Percentiles rank a stretch among this genome's conserved stretches.
Evolutionary conservation across 305 asterid species (phyloP).

Genomic region (Fraxinus baroniana): DNA sequence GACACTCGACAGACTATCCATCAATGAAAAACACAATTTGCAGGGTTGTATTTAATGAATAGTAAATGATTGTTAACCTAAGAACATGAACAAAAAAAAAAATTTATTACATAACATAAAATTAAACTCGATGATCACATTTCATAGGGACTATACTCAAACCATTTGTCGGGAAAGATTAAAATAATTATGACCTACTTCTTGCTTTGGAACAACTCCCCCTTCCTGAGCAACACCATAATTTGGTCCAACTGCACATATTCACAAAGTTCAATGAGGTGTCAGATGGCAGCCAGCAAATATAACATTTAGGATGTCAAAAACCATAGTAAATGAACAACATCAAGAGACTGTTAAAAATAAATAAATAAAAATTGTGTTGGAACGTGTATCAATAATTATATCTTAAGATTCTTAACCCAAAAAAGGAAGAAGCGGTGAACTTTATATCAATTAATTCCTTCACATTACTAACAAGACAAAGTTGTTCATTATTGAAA

Average conservation of each 20-base stretch:
- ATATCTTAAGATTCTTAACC: background rate
- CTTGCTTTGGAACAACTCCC: slow-evolving; percentile 34
- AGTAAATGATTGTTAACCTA: background rate
- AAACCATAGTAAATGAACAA: background rate
- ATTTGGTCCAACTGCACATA: slow-evolving; percentile 39
- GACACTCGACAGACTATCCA: background rate
- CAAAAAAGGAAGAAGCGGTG: background rate
- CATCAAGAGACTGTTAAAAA: background rate
- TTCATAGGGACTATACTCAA: slow-evolving; percentile 23
- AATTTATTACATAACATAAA: background rate
- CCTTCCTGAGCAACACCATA: slow-evolving; percentile 32
- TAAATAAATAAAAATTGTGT: background rate
- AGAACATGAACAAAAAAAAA: background rate
- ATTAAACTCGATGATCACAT: background rate
- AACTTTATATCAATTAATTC: background rate
- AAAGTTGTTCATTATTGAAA: background rate
- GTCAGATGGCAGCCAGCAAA: slow-evolving; percentile 15
- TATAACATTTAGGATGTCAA: background rate
- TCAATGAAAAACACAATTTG: background rate
- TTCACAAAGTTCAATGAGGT: slow-evolving; percentile 19
- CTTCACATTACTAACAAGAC: background rate
- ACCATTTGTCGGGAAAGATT: slow-evolving; percentile 2
- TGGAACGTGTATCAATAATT: background rate
- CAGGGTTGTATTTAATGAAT: background rate
- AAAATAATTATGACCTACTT: slow-evolving; percentile 42